phyloP scores from a whole-genome alignment of 192 early-diverging fungal species.

The Coemansia sp. region DNA sequence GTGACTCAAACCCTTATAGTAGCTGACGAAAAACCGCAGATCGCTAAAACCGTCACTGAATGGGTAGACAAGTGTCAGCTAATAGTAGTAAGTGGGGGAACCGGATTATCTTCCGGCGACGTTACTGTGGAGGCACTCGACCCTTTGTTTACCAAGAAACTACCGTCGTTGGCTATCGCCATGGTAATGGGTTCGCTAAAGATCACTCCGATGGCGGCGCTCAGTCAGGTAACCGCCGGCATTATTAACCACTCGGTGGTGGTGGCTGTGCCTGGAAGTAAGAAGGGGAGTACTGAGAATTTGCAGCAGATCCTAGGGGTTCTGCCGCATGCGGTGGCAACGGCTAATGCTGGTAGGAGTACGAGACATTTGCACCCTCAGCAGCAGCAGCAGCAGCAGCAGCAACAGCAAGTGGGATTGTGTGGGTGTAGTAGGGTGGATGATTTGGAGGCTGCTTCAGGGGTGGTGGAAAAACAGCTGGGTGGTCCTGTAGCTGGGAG shows the following conservation, averaged over 20 bases:
- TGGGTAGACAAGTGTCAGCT: constrained; percentile 66
- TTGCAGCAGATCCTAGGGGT: constrained; percentile 70
- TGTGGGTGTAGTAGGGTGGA: constrained; percentile 41
- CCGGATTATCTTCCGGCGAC: constrained; percentile 85
- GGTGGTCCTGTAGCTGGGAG: constrained; percentile 61
- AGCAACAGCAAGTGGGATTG: neutral
- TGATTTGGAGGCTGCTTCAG: neutral
- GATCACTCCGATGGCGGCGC: constrained; percentile 88
- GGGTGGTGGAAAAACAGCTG: constrained; percentile 10
- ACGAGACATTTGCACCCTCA: neutral
- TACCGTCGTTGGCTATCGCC: constrained; percentile 76
- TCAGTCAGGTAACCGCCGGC: constrained; percentile 78
- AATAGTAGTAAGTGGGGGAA: constrained; percentile 89
- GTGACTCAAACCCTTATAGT: constrained; percentile 46
- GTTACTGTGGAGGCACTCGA: constrained; percentile 84
- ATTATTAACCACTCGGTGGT: constrained; percentile 65
- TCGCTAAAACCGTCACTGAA: constrained; percentile 51
- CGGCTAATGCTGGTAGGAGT: constrained; percentile 17
- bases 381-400: neutral
- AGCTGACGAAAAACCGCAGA: constrained; percentile 59
- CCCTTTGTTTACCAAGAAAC: constrained; percentile 68
- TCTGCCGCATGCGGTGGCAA: constrained; percentile 82
- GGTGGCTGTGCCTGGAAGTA: constrained; percentile 87
- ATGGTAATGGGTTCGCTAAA: constrained; percentile 75
- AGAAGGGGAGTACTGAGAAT: constrained; percentile 85